Evolutionary conservation across 2,329 filamentous ascomycete genomes (phyloP), one percentile per base, ranked within the genome.

Genomic region (Lasiodiplodia sp.): DNA sequence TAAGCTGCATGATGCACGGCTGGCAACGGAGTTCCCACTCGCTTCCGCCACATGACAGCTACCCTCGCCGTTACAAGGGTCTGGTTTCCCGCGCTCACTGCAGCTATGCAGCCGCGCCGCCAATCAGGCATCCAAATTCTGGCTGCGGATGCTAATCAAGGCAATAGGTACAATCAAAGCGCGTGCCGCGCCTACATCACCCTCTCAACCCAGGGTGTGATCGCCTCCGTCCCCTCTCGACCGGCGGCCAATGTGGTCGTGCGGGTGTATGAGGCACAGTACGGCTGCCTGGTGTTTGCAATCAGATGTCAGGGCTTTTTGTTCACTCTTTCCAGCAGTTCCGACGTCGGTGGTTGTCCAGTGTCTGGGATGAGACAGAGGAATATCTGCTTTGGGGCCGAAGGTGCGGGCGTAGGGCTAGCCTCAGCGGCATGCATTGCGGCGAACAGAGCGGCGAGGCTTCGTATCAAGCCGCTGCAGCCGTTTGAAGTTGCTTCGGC

Each of bases 1-100:
- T 62, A 68, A 52, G 66, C 66, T 51, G 56, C 66, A 57, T 57
- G 40, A 63, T 68, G 66, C 66, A 68, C 11, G 44, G 60, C 44
- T 52, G 66, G 40, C 53, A 44, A 52, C 44, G 65, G 52, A 68
- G 57, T 57, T 58, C 37, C 66, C 57, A 53, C 66, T 68, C 44
- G 51, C 21, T 52, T 16, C 66, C 49, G 57, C 66, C 66, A 68
- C 66, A 68, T 68, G 66, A 68, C 66, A 62, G 57, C 66, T 63
- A 52, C 55, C 56, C 49, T 38, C 55, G 63, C 28, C 44, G 6
- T 23, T 34, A 12, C 49, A 51, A 47, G 63, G 63, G 51, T 21
- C 55, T 31, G 49, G 51, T 66, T 66, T 66, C 63, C 31, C 63
- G 63, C 49, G 51, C 63, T 66, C 63, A 66, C 49, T 66, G 49